Conservation (phyloP, 768 basidiomycete genomes). For the Grammothele lineata region DNA sequence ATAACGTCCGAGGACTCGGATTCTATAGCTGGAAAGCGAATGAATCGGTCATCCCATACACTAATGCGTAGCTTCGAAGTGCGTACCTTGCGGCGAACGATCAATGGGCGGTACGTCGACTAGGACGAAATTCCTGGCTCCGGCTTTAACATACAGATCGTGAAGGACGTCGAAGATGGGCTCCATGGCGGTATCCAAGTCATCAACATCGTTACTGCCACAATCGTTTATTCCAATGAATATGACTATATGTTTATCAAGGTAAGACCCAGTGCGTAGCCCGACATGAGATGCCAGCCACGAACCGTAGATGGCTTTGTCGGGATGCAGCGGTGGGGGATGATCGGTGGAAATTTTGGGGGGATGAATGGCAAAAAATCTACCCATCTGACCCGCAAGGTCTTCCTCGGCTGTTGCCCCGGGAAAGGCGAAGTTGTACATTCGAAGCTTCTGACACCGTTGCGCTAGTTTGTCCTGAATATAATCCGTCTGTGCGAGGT, state of each 20-base stretch:
- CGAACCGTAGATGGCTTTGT: constrained; percentile 4
- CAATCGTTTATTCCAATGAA: constrained; percentile 40
- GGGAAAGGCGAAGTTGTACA: constrained; percentile 18
- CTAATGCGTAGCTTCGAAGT: background rate
- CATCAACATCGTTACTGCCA: constrained; percentile 26
- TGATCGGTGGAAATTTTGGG: background rate
- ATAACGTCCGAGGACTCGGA: constrained; percentile 4
- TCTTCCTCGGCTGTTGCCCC: constrained; percentile 25
- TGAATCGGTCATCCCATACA: too few relatives aligned
- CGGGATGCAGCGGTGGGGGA: constrained; percentile 2
- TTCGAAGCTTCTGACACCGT: background rate
- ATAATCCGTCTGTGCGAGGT: background rate
- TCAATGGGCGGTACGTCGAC: constrained; percentile 36
- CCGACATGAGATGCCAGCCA: background rate
- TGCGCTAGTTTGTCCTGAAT: background rate
- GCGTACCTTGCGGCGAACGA: constrained; percentile 32
- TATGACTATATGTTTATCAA: constrained; percentile 20
- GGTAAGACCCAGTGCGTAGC: background rate
- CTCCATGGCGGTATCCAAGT: constrained; percentile 25
- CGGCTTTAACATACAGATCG: constrained; percentile 28
- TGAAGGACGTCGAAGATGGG: constrained; percentile 19
- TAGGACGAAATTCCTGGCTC: constrained; percentile 34
- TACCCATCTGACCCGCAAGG: constrained; percentile 12
- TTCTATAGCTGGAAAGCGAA: background rate
- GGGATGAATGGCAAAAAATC: constrained; percentile 12